Base-by-base conservation (phyloP, 805 yeast genomes). In the Starmera pachycereana region DNA sequence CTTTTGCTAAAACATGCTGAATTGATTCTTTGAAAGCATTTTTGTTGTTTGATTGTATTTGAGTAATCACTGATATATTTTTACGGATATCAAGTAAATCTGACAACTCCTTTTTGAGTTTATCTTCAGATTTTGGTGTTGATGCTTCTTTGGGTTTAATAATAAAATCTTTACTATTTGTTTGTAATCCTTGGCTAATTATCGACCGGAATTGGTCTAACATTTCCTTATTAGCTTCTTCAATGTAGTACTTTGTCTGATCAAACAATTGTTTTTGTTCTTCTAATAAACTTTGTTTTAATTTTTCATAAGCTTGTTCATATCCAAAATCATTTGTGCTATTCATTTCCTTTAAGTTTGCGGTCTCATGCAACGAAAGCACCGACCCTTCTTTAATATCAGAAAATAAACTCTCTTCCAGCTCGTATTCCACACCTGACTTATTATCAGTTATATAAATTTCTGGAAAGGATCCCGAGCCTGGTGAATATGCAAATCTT, bases 401-500 rank as follows among this genome's bases (percentile, higher is more conserved):
- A 0, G 48, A 49, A n/a, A 86, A 54, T 22, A 69, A 58, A 13
- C 65, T 66, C 33, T 87, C 89, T 45, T 89, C 97, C 18, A 90
- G 60, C 56, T 90, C 96, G 54, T 84, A 92, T 2, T 81, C 69
- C 1, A 88, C 69, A 0, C 72, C 73, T 29, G 71, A 66, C 3
- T 61, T 56, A 0, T 72, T 69, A 44, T 85, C 94, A 44, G 71
- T 77, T 6, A 88, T 68, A 50, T 83, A 82, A 25, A 92, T 72
- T 11, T 80, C 83, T 0, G 97, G 97, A 48, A 87, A 86, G 2
- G 74, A 60, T 11, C 76, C 72, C 1, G 74, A 58, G 0, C 82
- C 81, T 0, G 95, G 92, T 0, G 90, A 72, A 56, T 81, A 87
- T 2, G 90, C 86, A 62, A 88, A 89, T 50, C 78, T 84, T 52